Percentiles rank a stretch among this genome's conserved stretches.
Conservation (phyloP, 768 basidiomycete species). For the Tylopilus rubrobrunneus region DNA sequence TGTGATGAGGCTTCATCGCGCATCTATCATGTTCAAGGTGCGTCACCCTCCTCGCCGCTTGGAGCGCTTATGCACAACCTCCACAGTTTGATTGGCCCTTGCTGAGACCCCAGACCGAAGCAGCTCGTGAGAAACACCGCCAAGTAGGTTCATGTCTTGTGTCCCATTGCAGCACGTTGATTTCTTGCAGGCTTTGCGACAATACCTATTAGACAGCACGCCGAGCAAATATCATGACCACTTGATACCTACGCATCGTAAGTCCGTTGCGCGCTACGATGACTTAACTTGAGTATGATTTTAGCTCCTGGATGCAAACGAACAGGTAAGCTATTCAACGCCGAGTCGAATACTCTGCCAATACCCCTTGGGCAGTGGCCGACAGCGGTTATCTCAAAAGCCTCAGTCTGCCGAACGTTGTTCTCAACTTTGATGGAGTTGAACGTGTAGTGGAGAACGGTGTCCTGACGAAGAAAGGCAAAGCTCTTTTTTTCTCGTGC, state of each 20-base stretch:
- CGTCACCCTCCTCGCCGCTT: neutral
- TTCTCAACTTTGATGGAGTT: slow-evolving; percentile 25
- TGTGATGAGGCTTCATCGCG: slow-evolving; percentile 49
- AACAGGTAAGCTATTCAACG: slow-evolving; percentile 16
- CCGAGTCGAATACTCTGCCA: neutral
- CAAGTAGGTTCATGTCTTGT: neutral
- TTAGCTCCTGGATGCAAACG: slow-evolving; percentile 52
- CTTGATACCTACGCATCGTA: neutral
- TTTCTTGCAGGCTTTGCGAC: neutral
- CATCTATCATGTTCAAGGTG: slow-evolving; percentile 47
- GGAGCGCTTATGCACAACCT: neutral
- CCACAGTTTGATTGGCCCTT: slow-evolving; percentile 20
- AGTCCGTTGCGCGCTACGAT: neutral
- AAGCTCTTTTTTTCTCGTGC: neutral
- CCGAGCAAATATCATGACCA: neutral
- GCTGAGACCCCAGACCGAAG: slow-evolving; percentile 8
- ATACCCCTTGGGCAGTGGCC: slow-evolving; percentile 16
- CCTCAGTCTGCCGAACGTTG: slow-evolving; percentile 21
- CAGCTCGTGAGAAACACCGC: neutral
- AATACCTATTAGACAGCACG: neutral
- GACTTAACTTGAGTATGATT: neutral
- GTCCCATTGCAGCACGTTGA: neutral
- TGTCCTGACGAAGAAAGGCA: slow-evolving; percentile 22
- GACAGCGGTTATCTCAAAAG: slow-evolving; percentile 26
- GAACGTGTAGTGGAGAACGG: no score